These are phyloP conservation scores for Tagetes erecta DNA, from an alignment of 129 eudicot species.

Conservation along the genomic window DNA sequence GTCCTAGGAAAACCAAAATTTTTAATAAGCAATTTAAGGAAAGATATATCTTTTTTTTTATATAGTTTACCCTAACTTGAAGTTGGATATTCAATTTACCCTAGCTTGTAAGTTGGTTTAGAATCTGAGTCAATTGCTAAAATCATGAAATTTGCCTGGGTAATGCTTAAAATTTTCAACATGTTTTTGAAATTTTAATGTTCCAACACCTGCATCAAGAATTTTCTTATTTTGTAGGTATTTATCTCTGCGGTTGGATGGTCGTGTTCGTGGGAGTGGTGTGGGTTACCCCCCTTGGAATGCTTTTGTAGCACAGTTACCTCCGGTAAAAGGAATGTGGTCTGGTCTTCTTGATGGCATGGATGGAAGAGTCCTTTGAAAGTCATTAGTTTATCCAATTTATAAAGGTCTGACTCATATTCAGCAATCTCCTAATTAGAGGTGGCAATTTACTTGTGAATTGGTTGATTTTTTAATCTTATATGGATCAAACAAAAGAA, in stretches of 20 bases:
- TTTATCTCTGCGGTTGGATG: slow-evolving; percentile 73
- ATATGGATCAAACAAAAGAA: neutral
- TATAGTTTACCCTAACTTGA: no score
- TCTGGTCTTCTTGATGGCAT: slow-evolving; percentile 95
- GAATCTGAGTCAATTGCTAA: neutral
- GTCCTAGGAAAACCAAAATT: no score
- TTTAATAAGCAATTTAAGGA: no score
- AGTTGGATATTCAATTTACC: neutral
- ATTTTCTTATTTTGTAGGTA: slow-evolving; percentile 46
- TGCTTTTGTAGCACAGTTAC: slow-evolving; percentile 92
- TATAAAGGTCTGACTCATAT: slow-evolving; percentile 40
- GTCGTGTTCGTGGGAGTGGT: slow-evolving; percentile 98
- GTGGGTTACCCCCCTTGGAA: slow-evolving; percentile 98
- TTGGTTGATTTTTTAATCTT: neutral
- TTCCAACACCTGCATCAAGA: slow-evolving; percentile 6
- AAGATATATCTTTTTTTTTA: no score
- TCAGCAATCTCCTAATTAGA: slow-evolving; percentile 1
- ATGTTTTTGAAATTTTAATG: neutral
- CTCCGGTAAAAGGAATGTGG: slow-evolving; percentile 95
- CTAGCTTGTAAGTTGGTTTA: neutral
- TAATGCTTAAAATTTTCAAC: slow-evolving; percentile 1
- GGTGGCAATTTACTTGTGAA: neutral
- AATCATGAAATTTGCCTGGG: neutral
- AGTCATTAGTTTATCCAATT: slow-evolving; percentile 6
- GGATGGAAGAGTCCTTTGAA: slow-evolving; percentile 84